Evolutionary conservation across 2,329 filamentous ascomycete genomes (phyloP).

Genomic region (Lachnellula cervina): DNA sequence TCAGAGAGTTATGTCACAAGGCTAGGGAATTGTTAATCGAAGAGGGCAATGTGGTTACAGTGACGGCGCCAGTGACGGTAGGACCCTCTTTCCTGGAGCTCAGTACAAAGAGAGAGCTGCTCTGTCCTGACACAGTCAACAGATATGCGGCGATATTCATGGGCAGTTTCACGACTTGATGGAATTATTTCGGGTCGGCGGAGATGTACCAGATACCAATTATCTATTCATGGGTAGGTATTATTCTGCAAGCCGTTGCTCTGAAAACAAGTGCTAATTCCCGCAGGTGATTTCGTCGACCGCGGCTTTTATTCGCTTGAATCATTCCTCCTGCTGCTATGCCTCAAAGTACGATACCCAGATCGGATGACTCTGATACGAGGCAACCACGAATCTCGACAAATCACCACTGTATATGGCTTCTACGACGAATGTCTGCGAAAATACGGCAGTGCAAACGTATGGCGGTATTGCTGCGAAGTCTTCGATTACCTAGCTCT

Average conservation of each 20-base stretch:
- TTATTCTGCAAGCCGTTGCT: background rate
- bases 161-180: conserved; percentile 96
- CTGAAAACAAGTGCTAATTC: conserved; percentile 11
- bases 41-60: conserved; percentile 94
- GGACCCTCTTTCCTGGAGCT: background rate
- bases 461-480: conserved; percentile 96
- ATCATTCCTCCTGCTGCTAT: conserved; percentile 90
- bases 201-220: conserved; percentile 91
- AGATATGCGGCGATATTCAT: conserved; percentile 96
- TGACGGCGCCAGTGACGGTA: conserved; percentile 91
- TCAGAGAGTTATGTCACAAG: conserved; percentile 95
- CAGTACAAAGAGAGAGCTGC: background rate
- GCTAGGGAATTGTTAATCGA: conserved; percentile 93
- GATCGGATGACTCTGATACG: conserved; percentile 95
- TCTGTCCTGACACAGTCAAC: conserved; percentile 11
- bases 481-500: conserved; percentile 98
- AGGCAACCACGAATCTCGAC: conserved; percentile 91
- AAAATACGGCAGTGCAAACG: conserved; percentile 94
- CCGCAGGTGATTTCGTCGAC: conserved; percentile 86
- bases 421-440: conserved; percentile 97
- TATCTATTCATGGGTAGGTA: conserved; percentile 90
- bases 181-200: conserved; percentile 92
- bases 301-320: conserved; percentile 97
- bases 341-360: conserved; percentile 94
- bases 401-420: conserved; percentile 95